phyloP scores from a whole-genome alignment of 2,329 filamentous ascomycete species.

The Sporothrix pallida region DNA sequence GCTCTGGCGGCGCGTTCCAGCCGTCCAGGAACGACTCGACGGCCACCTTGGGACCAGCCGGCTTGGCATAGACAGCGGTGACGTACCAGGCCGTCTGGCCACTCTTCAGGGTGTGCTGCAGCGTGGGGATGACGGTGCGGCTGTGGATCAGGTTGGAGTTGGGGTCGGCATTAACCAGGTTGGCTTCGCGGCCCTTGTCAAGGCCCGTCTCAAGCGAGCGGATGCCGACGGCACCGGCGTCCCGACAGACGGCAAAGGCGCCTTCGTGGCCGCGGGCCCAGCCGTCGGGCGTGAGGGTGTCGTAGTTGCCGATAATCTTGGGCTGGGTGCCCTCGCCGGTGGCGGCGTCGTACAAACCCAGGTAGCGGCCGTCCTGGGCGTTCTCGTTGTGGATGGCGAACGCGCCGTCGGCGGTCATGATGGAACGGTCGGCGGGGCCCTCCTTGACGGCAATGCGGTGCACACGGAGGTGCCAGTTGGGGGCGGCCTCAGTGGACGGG shows the following conservation, averaged over 20 bases:
- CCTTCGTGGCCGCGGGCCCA: conserved; percentile 56
- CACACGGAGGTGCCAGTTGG: conserved; percentile 72
- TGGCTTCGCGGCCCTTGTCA: conserved; percentile 55
- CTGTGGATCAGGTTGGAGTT: conserved; percentile 79
- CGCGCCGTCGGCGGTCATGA: conserved; percentile 75
- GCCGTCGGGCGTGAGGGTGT: conserved; percentile 58
- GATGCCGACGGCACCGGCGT: conserved; percentile 63
- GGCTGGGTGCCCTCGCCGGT: conserved; percentile 59
- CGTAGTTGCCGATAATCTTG: conserved; percentile 66
- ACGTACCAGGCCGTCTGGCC: conserved; percentile 70
- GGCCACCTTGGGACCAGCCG: conserved; percentile 59
- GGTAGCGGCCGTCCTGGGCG: conserved; percentile 49
- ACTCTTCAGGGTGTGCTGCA: conserved; percentile 65
- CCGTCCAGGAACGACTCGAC: conserved; percentile 61
- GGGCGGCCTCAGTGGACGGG: conserved; percentile 61
- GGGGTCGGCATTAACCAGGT: conserved; percentile 75
- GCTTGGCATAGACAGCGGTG: conserved; percentile 73
- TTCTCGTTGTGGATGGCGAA: conserved; percentile 70
- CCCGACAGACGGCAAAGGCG: conserved; percentile 64
- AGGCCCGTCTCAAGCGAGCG: conserved; percentile 54
- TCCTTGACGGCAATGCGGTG: conserved; percentile 62
- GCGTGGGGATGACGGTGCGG: conserved; percentile 71
- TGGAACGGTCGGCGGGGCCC: conserved; percentile 49
- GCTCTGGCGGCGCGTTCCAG: conserved; percentile 63
- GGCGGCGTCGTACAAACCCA: conserved; percentile 57